A percentile compares a stretch with the other conserved stretches of the same genome.
These are phyloP conservation scores for Diaporthe sp. DNA, from an alignment of 2,329 filamentous ascomycete genomes.

Conservation along the genomic window DNA sequence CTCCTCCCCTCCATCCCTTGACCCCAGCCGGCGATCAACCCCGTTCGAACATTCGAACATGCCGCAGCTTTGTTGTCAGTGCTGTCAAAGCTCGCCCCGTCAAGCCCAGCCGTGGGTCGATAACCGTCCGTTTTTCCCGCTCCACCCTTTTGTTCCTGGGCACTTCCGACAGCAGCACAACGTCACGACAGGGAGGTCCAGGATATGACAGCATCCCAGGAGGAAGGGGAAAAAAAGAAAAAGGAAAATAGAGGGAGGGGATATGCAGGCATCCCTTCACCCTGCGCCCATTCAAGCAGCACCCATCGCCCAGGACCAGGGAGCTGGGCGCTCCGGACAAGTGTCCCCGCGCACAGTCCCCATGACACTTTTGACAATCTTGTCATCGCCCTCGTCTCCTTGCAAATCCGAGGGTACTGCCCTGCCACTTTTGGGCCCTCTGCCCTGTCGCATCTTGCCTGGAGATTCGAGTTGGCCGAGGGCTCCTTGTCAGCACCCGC, in stretches of 20 bases:
- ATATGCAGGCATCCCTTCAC: conserved; percentile 1
- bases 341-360: conserved; percentile 21
- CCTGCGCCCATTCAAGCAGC: neutral
- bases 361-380: conserved; percentile 19
- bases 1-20: neutral
- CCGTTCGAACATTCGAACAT: conserved; percentile 9
- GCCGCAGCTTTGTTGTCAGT: conserved; percentile 18
- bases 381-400: neutral
- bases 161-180: neutral
- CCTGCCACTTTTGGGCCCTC: neutral
- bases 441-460: conserved; percentile 15
- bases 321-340: conserved; percentile 8
- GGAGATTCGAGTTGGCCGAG: conserved; percentile 12
- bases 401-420: neutral
- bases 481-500: conserved; percentile 22
- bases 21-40: conserved; percentile 14
- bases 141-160: neutral
- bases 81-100: conserved; percentile 23
- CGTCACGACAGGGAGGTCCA: neutral
- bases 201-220: neutral
- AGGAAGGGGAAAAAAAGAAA: neutral
- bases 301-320: conserved; percentile 6
- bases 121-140: neutral
- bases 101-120: conserved; percentile 18
- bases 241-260: neutral